Conservation (phyloP, 768 basidiomycete genomes). For the Amanita phalloides region DNA sequence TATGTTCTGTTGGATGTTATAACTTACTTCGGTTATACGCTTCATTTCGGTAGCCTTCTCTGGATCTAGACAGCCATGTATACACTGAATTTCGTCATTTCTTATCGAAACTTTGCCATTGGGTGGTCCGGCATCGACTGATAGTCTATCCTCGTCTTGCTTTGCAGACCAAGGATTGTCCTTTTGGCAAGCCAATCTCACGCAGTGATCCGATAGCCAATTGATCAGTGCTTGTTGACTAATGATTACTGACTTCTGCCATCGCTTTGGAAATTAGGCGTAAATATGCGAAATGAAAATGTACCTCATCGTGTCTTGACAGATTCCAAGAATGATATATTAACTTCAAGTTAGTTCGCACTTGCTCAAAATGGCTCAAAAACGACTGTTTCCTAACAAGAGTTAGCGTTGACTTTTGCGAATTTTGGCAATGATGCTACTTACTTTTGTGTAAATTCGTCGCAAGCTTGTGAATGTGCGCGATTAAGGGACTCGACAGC, state of each 20-base stretch:
- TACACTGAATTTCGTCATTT: slow-evolving; percentile 45
- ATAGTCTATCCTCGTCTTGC: background rate
- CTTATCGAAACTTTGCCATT: slow-evolving; percentile 9
- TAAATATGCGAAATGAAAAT: background rate
- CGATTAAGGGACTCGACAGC: slow-evolving; percentile 46
- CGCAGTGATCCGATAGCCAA: slow-evolving; percentile 43
- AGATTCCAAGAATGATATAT: slow-evolving; percentile 59
- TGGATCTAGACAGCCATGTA: slow-evolving; percentile 55
- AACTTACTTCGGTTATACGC: slow-evolving; percentile 43
- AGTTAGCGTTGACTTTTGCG: background rate
- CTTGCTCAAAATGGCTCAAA: slow-evolving; percentile 33
- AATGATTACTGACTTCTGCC: slow-evolving; percentile 43
- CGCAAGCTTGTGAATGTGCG: slow-evolving; percentile 42
- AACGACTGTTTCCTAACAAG: slow-evolving; percentile 31
- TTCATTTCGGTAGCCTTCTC: slow-evolving; percentile 53
- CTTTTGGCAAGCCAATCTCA: slow-evolving; percentile 5
- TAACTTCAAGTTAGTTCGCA: slow-evolving; percentile 41
- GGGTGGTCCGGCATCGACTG: background rate
- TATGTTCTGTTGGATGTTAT: background rate
- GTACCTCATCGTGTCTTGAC: slow-evolving; percentile 35
- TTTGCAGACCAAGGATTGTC: background rate
- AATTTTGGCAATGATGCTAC: slow-evolving; percentile 8
- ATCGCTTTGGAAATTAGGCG: background rate
- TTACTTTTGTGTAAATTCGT: slow-evolving; percentile 35
- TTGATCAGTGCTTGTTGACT: slow-evolving; percentile 47